phyloP scores from a whole-genome alignment of 768 basidiomycete species.

The Trametes punicea region DNA sequence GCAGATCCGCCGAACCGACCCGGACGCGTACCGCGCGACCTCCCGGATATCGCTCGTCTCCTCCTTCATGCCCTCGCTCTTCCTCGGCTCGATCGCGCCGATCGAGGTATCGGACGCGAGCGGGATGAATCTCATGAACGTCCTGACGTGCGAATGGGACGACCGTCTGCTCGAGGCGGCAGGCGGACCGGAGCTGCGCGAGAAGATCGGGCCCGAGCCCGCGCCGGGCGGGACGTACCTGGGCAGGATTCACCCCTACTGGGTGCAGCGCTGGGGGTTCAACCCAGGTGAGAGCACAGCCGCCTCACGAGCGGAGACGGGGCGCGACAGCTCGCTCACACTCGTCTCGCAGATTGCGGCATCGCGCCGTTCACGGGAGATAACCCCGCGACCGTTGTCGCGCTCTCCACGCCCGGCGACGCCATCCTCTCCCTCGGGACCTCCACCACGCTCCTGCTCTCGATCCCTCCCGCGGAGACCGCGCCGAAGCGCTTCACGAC shows the following conservation, averaged over 20 bases:
- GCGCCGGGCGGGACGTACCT: constrained; percentile 66
- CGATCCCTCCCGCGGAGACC: constrained; percentile 60
- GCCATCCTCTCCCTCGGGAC: constrained; percentile 86
- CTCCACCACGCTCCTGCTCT: constrained; percentile 82
- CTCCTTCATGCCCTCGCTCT: constrained; percentile 80
- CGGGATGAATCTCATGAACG: constrained; percentile 87
- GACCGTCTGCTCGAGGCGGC: constrained; percentile 60
- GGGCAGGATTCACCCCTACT: constrained; percentile 66
- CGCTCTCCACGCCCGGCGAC: constrained; percentile 71
- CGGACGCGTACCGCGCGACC: constrained; percentile 55
- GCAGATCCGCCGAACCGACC: constrained; percentile 56
- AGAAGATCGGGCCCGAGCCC: constrained; percentile 75
- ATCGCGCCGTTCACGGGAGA: constrained; percentile 88
- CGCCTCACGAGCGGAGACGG: too few relatives aligned
- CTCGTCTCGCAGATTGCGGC: constrained; percentile 52
- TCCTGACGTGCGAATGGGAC: constrained; percentile 73
- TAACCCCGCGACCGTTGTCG: constrained; percentile 81
- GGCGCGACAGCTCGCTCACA: neutral
- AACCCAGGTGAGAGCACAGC: constrained; percentile 56
- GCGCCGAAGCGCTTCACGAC: constrained; percentile 70
- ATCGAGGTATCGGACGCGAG: constrained; percentile 88
- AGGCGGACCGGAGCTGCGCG: constrained; percentile 61
- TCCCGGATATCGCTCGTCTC: constrained; percentile 75
- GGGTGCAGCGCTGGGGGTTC: constrained; percentile 75
- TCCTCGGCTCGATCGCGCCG: constrained; percentile 72